Evolutionary conservation across 1,139 yeast species (phyloP).

Genomic region (Arxiozyma telluris): DNA sequence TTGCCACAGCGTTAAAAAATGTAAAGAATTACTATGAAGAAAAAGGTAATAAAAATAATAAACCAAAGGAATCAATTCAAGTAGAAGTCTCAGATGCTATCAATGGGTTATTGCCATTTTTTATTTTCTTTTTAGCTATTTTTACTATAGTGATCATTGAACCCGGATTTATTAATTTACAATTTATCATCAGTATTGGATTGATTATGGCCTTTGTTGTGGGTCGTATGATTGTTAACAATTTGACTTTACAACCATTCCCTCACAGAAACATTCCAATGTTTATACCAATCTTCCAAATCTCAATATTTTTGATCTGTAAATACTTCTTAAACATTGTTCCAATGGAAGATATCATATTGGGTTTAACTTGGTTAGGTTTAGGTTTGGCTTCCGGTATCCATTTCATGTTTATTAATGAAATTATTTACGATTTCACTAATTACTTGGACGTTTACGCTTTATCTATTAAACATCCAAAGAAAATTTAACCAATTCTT

Average conservation of each 20-base stretch:
- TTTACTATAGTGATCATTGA: slow-evolving; percentile 39
- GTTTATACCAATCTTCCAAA: slow-evolving; percentile 55
- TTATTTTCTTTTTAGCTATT: slow-evolving; percentile 50
- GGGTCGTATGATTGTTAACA: slow-evolving; percentile 84
- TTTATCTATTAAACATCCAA: slow-evolving; percentile 68
- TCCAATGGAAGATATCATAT: slow-evolving; percentile 34
- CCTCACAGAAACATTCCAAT: slow-evolving; percentile 67
- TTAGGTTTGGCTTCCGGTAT: slow-evolving; percentile 69
- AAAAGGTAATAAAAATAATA: slow-evolving; percentile 20
- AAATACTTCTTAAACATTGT: slow-evolving; percentile 36
- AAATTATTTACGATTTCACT: slow-evolving; percentile 77
- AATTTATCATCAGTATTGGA: slow-evolving; percentile 63
- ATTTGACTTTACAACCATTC: slow-evolving; percentile 69
- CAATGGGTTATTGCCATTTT: slow-evolving; percentile 62
- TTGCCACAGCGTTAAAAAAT: slow-evolving; percentile 61
- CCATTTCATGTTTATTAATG: slow-evolving; percentile 71
- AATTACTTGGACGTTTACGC: slow-evolving; percentile 77
- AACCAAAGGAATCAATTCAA: slow-evolving; percentile 8
- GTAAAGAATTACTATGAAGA: slow-evolving; percentile 47
- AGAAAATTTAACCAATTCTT: slow-evolving; percentile 5
- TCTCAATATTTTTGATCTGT: slow-evolving; percentile 35
- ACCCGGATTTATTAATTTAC: slow-evolving; percentile 45
- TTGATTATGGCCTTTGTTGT: slow-evolving; percentile 73
- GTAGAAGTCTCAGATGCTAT: slow-evolving; percentile 40
- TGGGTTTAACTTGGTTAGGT: slow-evolving; percentile 56